A percentile compares a stretch with the other conserved stretches of the same genome.
These are phyloP conservation scores for Cladorrhinum sp. DNA, from an alignment of 2,329 filamentous ascomycete genomes.

Conservation along the genomic window DNA sequence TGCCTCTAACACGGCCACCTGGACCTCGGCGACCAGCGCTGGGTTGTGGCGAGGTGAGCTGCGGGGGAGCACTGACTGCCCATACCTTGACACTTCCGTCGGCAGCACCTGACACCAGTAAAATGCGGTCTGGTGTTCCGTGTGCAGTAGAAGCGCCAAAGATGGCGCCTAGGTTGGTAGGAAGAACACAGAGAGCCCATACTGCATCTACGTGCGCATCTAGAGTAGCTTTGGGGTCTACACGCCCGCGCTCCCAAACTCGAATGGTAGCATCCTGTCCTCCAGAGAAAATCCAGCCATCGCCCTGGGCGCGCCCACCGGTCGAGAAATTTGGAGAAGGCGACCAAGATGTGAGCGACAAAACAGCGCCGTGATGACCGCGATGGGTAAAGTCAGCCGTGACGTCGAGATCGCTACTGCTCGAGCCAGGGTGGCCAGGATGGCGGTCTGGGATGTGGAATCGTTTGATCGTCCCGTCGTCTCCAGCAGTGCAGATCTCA, in stretches of 20 bases:
- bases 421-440: conserved; percentile 42
- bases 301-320: conserved; percentile 80
- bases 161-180: conserved; percentile 73
- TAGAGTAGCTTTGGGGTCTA: conserved; percentile 91
- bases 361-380: conserved; percentile 86
- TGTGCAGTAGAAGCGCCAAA: conserved; percentile 74
- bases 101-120: conserved; percentile 87
- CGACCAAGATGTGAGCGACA: conserved; percentile 82
- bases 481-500: conserved; percentile 92
- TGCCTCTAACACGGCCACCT: conserved; percentile 71
- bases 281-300: conserved; percentile 98
- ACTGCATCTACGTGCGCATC: conserved; percentile 95
- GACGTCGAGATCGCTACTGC: conserved; percentile 79
- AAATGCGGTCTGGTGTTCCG: conserved; percentile 77
- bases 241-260: conserved; percentile 91
- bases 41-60: conserved; percentile 75
- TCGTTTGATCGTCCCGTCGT: conserved; percentile 93
- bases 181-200: conserved; percentile 91
- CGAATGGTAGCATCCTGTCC: conserved; percentile 90
- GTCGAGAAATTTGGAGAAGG: conserved; percentile 85
- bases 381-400: conserved; percentile 92
- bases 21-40: conserved; percentile 57
- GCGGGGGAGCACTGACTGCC: conserved; percentile 89
- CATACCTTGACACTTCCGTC: conserved; percentile 91
- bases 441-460: conserved; percentile 92